Base-by-base conservation (phyloP, 805 yeast species). In the Candida ponderosae region DNA sequence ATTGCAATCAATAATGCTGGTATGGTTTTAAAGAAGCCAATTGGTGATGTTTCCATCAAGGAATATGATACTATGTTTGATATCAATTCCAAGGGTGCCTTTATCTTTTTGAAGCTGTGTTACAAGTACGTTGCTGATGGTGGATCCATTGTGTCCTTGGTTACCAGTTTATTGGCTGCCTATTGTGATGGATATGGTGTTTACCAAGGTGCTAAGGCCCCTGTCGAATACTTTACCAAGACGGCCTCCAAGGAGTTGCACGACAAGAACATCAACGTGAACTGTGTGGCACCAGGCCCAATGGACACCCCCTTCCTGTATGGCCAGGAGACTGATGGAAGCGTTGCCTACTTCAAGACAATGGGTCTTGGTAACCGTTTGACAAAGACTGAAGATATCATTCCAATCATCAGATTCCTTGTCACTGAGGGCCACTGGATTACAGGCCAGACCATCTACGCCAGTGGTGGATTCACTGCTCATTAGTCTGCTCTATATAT, bases 1-100 rank as follows among this genome's bases (percentile, higher is more conserved):
- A 66, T 74, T 50, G 85, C 84, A n/a, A 64, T 79, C 47, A 78
- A 78, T 60, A 77, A 75, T 45, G 79, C 77, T 29, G 86, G 86
- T 37, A 73, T 59, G 66, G 85, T 79, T 18, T 60, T 79, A 54
- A 77, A 79, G 64, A 79, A 79, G 53, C 72, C 76, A 28, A 47
- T 78, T 35, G 58, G 57, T 26, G 76, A 75, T n/a, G 61, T 69
- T 40, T 41, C 72, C n/a, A 68, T 72, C 37, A 64, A 58, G 21
- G 85, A 79, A 49, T 79, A 61, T 48, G 81, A 75, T 43, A 41
- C 46, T 18, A 67, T 79, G 79, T 68, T 69, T 46, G 50, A 55
- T 27, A 55, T 68, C 54, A 79, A 79, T 64, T 63, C 77, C 48
- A 77, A 71, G 50, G 62, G 72, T 27, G 81, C 85, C 1, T 79